Evolutionary conservation across 345 rosid genomes (phyloP), one percentile per base, ranked within the genome.

Genomic region (Physaria fendleri): DNA sequence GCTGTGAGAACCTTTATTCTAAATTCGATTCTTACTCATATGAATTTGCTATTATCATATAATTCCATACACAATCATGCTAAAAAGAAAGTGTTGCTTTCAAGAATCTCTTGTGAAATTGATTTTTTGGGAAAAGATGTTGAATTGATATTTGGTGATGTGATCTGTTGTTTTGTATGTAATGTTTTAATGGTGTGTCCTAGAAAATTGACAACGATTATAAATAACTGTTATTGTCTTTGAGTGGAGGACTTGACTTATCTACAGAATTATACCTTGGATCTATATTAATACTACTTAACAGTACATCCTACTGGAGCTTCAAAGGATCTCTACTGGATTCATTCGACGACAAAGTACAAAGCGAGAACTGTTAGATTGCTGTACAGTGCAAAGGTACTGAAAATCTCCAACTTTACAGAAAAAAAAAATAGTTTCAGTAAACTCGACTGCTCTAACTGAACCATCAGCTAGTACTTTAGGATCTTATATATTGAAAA

Each of bases 81-180:
- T 48, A 21, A 37, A 28, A 24, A 28, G 52, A 62, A 55, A 38
- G 13, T 55, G 57, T 45, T 61, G 8, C 43, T 69, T 54, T 45
- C 57, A 62, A 38, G 44, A 61, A 47, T 38, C 38, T 62, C 24
- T 47, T 30, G 45, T 61, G 50, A 33, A 37, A 33, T 9, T 12
- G 0, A 17, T 12, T 17, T 20, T 16, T 20, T n/a, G n/a, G 20
- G 13, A 21, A 32, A 54, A 37, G 18, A 28, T 8, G 5, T 22
- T 48, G 65, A 43, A 6, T 47, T 18, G 48, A 47, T 23, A 27
- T 39, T 46, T 46, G 52, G 53, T 54, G 53, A 69, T 62, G 38
- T 70, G 68, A 62, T 56, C 24, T 39, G 64, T 25, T 62, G 53
- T 69, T 69, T 69, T 60, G 69, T 62, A 24, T 16, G 49, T 56